phyloP scores from a whole-genome alignment of 2,329 filamentous ascomycete species.

The Zasmidium angulare region DNA sequence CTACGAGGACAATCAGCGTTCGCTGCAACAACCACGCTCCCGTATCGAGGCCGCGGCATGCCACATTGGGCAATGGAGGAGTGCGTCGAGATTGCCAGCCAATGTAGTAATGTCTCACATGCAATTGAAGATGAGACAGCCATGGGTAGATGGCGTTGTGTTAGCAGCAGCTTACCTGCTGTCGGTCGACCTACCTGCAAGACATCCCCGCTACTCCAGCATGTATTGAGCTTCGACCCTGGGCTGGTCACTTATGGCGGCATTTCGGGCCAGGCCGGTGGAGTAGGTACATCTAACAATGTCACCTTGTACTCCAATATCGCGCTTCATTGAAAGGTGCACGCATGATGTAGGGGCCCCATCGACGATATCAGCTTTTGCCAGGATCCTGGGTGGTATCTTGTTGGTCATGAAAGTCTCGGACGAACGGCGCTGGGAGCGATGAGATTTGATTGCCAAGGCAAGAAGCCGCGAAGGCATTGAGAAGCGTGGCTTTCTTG shows the following conservation, averaged over 20 bases:
- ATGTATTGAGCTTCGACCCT: not conserved
- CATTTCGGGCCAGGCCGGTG: constrained; percentile 1
- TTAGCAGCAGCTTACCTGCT: not conserved
- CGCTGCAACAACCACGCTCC: not conserved
- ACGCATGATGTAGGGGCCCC: not conserved
- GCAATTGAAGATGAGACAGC: not conserved
- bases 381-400: constrained; percentile 4
- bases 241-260: constrained; percentile 1
- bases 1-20: not conserved
- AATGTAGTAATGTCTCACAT: not conserved
- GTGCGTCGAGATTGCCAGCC: not conserved
- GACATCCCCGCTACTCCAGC: not conserved
- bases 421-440: not conserved
- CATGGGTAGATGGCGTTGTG: not conserved
- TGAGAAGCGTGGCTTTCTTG: not conserved
- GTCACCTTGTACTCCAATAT: not conserved
- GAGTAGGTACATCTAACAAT: not conserved
- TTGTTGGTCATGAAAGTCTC: not conserved
- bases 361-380: not conserved
- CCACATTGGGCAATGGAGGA: not conserved
- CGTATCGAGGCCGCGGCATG: not conserved
- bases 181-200: not conserved
- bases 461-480: not conserved
- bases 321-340: not conserved
- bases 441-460: not conserved